Conservation (phyloP, 2,329 filamentous ascomycete genomes). For the Penicillium psychrosexuale region DNA sequence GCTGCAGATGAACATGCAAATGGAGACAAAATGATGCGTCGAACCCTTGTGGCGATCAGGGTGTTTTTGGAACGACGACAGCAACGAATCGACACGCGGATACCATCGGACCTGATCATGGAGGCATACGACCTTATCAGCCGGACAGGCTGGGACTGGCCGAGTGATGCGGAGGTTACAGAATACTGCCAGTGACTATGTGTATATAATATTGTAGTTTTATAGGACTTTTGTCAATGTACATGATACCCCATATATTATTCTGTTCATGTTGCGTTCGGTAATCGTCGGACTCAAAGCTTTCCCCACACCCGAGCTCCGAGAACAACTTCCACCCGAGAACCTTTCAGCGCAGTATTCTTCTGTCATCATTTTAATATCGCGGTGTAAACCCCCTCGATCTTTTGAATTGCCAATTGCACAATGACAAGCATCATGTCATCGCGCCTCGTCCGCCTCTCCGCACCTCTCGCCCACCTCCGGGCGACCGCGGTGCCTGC, state of each 20-base stretch:
- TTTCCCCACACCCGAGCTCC: conserved; percentile 25
- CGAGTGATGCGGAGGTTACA: conserved; percentile 40
- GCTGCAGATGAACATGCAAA: conserved; percentile 37
- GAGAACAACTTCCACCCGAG: background rate
- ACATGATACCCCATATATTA: conserved; percentile 17
- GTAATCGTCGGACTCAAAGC: conserved; percentile 21
- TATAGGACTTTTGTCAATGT: conserved; percentile 13
- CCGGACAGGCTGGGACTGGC: conserved; percentile 41
- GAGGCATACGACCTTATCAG: conserved; percentile 40
- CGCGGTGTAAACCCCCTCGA: background rate
- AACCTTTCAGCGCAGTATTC: background rate
- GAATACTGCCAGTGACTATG: conserved; percentile 30
- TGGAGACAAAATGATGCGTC: conserved; percentile 39
- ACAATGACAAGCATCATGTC: conserved; percentile 29
- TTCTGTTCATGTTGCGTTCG: conserved; percentile 2
- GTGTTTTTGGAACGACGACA: conserved; percentile 41
- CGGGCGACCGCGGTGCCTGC: conserved; percentile 19
- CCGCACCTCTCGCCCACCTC: conserved; percentile 18
- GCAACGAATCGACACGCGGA: conserved; percentile 14
- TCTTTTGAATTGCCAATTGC: conserved; percentile 7
- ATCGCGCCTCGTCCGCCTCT: conserved; percentile 30
- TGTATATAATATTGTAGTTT: conserved; percentile 20
- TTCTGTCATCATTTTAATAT: background rate
- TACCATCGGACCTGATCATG: conserved; percentile 29
- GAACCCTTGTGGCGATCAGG: conserved; percentile 39